These are phyloP conservation scores for Podospora anserina DNA, from an alignment of 495 filamentous ascomycete species.

Conservation along the genomic window DNA sequence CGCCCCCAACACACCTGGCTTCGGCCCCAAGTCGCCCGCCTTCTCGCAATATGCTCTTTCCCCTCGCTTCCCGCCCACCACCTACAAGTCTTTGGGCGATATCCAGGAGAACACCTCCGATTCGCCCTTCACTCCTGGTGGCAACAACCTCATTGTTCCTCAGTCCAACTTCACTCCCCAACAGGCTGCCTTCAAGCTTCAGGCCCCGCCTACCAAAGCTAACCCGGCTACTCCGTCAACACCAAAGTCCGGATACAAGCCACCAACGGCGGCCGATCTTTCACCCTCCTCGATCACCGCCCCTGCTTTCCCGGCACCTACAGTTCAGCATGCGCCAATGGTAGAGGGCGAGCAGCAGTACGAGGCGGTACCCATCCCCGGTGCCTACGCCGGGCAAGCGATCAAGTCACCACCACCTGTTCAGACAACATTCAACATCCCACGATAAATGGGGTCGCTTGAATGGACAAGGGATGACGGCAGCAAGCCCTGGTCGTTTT, in stretches of 20 bases:
- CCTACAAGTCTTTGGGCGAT: conserved; percentile 47
- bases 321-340: conserved; percentile 48
- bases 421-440: conserved; percentile 39
- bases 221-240: conserved; percentile 70
- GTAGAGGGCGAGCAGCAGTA: conserved; percentile 64
- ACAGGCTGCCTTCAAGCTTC: conserved; percentile 67
- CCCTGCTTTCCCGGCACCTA: conserved; percentile 20
- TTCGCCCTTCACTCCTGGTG: conserved; percentile 47
- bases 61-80: conserved; percentile 52
- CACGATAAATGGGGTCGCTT: conserved; percentile 15
- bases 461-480: background rate
- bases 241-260: conserved; percentile 59
- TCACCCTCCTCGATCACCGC: conserved; percentile 17
- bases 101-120: conserved; percentile 40
- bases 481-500: conserved; percentile 4
- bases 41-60: conserved; percentile 53
- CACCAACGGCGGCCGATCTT: conserved; percentile 28
- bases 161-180: conserved; percentile 42
- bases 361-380: conserved; percentile 64
- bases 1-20: conserved; percentile 89
- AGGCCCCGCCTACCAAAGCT: conserved; percentile 74
- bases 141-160: conserved; percentile 41
- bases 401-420: conserved; percentile 43
- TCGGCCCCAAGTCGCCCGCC: conserved; percentile 61
- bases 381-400: conserved; percentile 53